Evolutionary conservation across 1,284 basidiomycete genomes (phyloP), one percentile per base, ranked within the genome.

Genomic region (Tremellales sp.): DNA sequence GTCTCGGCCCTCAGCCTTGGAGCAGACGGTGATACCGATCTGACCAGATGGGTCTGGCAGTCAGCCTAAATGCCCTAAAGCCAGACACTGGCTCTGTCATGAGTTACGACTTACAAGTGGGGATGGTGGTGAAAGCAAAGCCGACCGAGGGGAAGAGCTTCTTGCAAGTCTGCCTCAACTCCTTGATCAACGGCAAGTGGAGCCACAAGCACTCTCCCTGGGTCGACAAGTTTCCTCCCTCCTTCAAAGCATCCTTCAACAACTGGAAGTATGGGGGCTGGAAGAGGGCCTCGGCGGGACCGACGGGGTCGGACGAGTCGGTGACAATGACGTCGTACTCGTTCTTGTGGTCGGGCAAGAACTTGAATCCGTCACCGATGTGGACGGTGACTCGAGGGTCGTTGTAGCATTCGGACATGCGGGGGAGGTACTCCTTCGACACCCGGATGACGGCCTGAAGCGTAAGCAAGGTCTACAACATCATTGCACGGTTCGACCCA

Each of bases 281-380:
- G 82, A 98, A 98, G 60, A 98, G 85, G 24, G 88, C 84, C 52
- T 86, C 86, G 45, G 94, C 94, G 40, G 94, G 94, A 36, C 96
- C 94, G 53, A 97, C 92, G 42, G 96, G 94, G 76, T 98, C 96
- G 22, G 93, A 97, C 33, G 93, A 97, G 76, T 98, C 94, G 59
- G 91, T 98, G 78, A 98, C 88, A 79, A 98, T 97, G 58, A 89
- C 90, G 71, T 99, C 94, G 82, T 97, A 99, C 56, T 86, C 84
- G 58, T 84, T 80, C 66, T 87, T 82, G 75, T 94, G 87, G 55
- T 90, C 85, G 40, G 87, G 84, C 50, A 99, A 84, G 82, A 94
- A 98, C 70, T 90, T 89, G 83, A 97, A 97, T 49, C 94, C 94
- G 67, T 98, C 94, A 45, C 94, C 94, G 64, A 98, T 84, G 77